These are phyloP conservation scores for Cryptococcus depauperatus DNA, from an alignment of 1,284 basidiomycete species.

Conservation along the genomic window DNA sequence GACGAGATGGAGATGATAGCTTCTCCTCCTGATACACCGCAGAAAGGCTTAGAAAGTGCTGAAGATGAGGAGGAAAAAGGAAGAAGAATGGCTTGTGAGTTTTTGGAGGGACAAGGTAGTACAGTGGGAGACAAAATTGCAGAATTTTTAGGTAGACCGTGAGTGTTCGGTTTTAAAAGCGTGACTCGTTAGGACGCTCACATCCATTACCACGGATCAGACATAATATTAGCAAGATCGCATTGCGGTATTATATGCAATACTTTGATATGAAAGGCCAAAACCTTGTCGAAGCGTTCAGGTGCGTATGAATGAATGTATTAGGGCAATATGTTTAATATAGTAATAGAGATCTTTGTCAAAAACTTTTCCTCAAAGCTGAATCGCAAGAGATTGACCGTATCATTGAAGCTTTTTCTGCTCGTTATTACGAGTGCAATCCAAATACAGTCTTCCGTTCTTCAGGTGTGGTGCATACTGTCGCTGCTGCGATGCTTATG, in stretches of 20 bases:
- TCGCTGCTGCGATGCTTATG: conserved; percentile 84
- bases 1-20: conserved; percentile 11
- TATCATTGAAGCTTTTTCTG: conserved; percentile 83
- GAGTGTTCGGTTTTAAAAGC: too few species aligned
- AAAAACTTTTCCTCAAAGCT: conserved; percentile 84
- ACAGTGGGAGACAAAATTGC: conserved; percentile 88
- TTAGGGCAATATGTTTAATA: background rate
- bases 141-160: conserved; percentile 88
- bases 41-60: background rate
- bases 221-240: conserved; percentile 62
- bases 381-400: conserved; percentile 98
- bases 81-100: conserved; percentile 56
- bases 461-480: conserved; percentile 80
- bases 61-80: background rate
- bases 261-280: conserved; percentile 79
- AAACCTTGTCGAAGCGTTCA: conserved; percentile 81
- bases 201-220: too few species aligned
- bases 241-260: conserved; percentile 72
- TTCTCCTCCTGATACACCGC: conserved; percentile 9
- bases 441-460: conserved; percentile 69
- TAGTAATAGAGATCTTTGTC: conserved; percentile 64
- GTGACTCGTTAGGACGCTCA: too few species aligned
- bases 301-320: conserved; percentile 49
- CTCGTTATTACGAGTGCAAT: conserved; percentile 86
- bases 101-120: conserved; percentile 78